Conservation (phyloP, 805 yeast species). For the Myxozyma neglecta region DNA sequence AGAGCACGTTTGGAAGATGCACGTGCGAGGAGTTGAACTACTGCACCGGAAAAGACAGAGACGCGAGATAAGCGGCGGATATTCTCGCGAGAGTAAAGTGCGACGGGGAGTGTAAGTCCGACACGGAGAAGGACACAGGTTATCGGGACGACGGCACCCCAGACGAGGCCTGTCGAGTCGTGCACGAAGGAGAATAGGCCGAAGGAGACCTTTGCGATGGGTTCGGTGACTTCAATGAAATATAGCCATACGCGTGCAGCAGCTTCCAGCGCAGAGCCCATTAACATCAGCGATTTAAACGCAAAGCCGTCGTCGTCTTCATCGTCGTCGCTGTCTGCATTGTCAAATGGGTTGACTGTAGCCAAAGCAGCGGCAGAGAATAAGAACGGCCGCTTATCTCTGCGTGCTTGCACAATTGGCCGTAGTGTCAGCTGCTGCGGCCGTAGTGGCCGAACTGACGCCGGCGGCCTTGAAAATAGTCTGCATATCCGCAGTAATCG, state of each 20-base stretch:
- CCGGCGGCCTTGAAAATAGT: too few species aligned
- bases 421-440: too few species aligned
- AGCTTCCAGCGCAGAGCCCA: too few species aligned
- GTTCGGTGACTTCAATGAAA: background rate
- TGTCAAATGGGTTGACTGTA: too few species aligned
- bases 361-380: too few species aligned
- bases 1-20: background rate
- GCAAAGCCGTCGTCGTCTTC: too few species aligned
- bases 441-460: too few species aligned
- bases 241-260: background rate
- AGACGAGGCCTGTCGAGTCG: slow-evolving; percentile 17
- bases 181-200: slow-evolving; percentile 20
- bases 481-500: too few species aligned
- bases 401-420: too few species aligned
- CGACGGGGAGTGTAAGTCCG: slow-evolving; percentile 21
- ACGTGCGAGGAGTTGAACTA: background rate
- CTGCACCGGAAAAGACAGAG: background rate
- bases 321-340: too few species aligned
- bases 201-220: slow-evolving; percentile 18
- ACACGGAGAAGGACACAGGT: slow-evolving; percentile 24
- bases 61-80: background rate
- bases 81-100: slow-evolving; percentile 15
- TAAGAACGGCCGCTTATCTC: too few species aligned
- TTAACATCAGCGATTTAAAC: too few species aligned
- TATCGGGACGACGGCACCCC: slow-evolving; percentile 25